Evolutionary conservation across 495 filamentous ascomycete genomes (phyloP).

Genomic region (Penicillium subrubescens): DNA sequence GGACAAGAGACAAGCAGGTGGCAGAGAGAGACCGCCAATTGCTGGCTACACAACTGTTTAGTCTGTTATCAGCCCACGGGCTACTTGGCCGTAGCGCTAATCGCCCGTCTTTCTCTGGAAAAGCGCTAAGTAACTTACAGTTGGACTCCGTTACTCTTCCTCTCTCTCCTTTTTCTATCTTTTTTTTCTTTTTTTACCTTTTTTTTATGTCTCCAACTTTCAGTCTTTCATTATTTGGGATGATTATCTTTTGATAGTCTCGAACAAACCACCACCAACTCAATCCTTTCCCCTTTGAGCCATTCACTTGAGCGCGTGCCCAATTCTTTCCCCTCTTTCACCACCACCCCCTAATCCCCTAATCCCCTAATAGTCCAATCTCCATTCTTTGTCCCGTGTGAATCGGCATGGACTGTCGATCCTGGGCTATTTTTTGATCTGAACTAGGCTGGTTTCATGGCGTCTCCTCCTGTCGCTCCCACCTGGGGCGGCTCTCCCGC

Average conservation of each 20-base stretch:
- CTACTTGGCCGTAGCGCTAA: constrained; percentile 23
- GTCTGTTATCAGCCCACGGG: constrained; percentile 16
- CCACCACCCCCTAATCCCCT: constrained; percentile 14
- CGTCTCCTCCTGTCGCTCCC: constrained; percentile 25
- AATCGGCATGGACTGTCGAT: constrained; percentile 33
- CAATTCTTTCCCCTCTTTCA: constrained; percentile 10
- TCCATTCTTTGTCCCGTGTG: constrained; percentile 26
- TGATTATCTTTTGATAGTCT: constrained; percentile 11
- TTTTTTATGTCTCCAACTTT: not conserved
- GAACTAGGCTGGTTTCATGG: constrained; percentile 30
- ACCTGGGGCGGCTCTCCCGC: constrained; percentile 26
- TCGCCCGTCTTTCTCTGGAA: constrained; percentile 11
- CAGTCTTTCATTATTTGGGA: not conserved
- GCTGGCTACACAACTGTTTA: not conserved
- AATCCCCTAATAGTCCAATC: constrained; percentile 27
- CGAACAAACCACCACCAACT: constrained; percentile 8
- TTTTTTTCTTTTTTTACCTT: not conserved
- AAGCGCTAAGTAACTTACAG: not conserved
- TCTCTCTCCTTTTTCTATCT: constrained; percentile 11
- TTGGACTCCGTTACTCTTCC: not conserved
- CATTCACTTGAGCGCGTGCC: constrained; percentile 1
- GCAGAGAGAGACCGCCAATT: not conserved
- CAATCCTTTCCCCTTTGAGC: constrained; percentile 20
- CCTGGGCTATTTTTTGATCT: constrained; percentile 34
- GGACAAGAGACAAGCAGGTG: not conserved